Evolutionary conservation across 2,329 filamentous ascomycete genomes (phyloP), one percentile per base, ranked within the genome.

Genomic region (Scleromitrula shiraiana): DNA sequence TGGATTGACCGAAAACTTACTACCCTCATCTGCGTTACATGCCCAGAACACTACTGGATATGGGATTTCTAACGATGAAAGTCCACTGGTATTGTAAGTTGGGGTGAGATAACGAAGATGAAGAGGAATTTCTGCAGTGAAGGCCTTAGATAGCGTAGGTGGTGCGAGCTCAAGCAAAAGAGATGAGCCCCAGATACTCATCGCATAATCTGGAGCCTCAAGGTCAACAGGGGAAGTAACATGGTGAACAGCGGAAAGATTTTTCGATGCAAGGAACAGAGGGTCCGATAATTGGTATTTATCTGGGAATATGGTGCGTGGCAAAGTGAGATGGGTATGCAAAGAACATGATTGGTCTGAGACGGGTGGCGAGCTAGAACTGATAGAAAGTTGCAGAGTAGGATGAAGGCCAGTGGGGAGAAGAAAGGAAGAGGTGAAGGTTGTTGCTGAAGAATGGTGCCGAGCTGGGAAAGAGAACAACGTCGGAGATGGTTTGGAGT

Each of bases 31-130:
- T 0, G 82, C 77, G 7, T 77, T 73, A 62, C 91, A 97, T 0
- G 89, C 88, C 90, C 90, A 96, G 70, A 96, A 96, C 0, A 96
- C 77, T 0, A 79, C 77, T 0, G 91, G 91, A 70, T 85, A 90
- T 0, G 91, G 86, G 0, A 93, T 65, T n/a, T 79, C 68, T 1
- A 82, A 65, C 4, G 71, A 56, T 2, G 68, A 64, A 53, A 78
- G 71, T 2, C 82, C 82, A 2, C 72, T 72, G 36, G 66, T 64
- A 3, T 49, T 52, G 19, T 52, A 54, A 0, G 74, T 72, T 0
- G 85, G 85, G 5, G 73, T 68, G 4, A 95, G 73, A 64, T 96
- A 97, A 26, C 91, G 84, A 3, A 95, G 74, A 62, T 97, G 91
- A 12, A 95, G 74, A 0, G 91, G 90, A 29, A 97, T 77, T 50